Evolutionary conservation across 169 alveolate genomes (phyloP).

Genomic region (Pseudocohnilembus persalinus): DNA sequence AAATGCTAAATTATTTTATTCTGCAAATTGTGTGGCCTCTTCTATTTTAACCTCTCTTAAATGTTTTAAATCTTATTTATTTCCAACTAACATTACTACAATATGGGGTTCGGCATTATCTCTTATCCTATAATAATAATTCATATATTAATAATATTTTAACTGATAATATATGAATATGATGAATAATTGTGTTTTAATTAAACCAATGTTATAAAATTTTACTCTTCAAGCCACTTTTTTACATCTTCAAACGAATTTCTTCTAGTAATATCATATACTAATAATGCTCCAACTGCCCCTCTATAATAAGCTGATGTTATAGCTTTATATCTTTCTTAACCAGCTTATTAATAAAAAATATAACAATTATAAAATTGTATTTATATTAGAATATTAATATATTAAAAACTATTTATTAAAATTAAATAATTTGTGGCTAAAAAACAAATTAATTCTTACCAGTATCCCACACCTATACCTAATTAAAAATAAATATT

Average conservation of each 20-base stretch:
- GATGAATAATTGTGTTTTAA: too few relatives aligned
- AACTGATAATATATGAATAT: too few relatives aligned
- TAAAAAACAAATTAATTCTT: too few relatives aligned
- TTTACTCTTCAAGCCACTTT: constrained; percentile 94
- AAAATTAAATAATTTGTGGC: too few relatives aligned
- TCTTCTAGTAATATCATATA: constrained; percentile 97
- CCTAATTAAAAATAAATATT: constrained; percentile 81
- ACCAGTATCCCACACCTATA: constrained; percentile 98
- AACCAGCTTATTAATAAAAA: constrained; percentile 91
- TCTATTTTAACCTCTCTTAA: constrained; percentile 90
- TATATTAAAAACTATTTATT: too few relatives aligned
- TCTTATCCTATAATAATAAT: constrained; percentile 61
- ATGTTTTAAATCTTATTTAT: constrained; percentile 94
- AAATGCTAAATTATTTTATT: constrained; percentile 89
- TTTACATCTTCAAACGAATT: constrained; percentile 93
- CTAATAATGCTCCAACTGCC: constrained; percentile 99
- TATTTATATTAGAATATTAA: too few relatives aligned
- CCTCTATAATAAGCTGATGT: constrained; percentile 99
- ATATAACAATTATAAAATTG: too few relatives aligned
- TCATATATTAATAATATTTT: too few relatives aligned
- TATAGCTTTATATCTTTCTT: constrained; percentile 99
- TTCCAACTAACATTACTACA: constrained; percentile 96
- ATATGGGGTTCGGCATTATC: constrained; percentile 97
- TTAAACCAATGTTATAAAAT: too few relatives aligned
- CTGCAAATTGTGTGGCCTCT: constrained; percentile 92